Evolutionary conservation across 2,329 filamentous ascomycete genomes (phyloP).

Genomic region (Fusarium nodosum): DNA sequence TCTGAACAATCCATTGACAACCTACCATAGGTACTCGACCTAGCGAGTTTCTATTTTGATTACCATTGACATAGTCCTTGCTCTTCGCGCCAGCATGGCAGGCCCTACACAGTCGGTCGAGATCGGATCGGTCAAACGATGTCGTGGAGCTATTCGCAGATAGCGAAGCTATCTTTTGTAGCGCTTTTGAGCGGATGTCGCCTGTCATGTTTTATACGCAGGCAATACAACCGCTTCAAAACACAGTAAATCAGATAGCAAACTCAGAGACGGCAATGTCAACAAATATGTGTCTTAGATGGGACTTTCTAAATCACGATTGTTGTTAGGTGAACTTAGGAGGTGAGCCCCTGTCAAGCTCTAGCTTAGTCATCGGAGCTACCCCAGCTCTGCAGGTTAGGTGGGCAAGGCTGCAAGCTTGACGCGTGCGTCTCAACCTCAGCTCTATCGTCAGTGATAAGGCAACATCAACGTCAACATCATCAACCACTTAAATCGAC

Average conservation of each 20-base stretch:
- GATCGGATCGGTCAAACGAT: conserved; percentile 72
- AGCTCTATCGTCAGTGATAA: conserved; percentile 43
- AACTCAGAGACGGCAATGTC: conserved; percentile 29
- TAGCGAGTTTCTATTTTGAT: conserved; percentile 60
- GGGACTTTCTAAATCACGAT: conserved; percentile 42
- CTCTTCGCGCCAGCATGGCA: conserved; percentile 63
- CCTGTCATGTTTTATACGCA: conserved; percentile 59
- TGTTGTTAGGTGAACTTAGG: conserved; percentile 40
- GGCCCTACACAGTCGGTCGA: conserved; percentile 72
- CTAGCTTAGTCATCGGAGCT: conserved; percentile 60
- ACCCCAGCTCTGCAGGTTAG: conserved; percentile 48
- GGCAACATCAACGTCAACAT: conserved; percentile 41
- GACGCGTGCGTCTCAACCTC: conserved; percentile 57
- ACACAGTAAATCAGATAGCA: conserved; percentile 15
- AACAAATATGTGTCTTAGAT: conserved; percentile 38
- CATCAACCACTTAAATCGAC: conserved; percentile 27
- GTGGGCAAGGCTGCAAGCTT: conserved; percentile 66
- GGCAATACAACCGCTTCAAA: conserved; percentile 11
- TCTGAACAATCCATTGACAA: neutral
- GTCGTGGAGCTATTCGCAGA: conserved; percentile 68
- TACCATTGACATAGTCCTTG: conserved; percentile 64
- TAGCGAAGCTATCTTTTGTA: conserved; percentile 75
- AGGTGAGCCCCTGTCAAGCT: conserved; percentile 43
- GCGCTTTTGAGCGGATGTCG: conserved; percentile 71
- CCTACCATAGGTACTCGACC: conserved; percentile 73